Base-by-base conservation (phyloP, 805 yeast genomes). In the Cyberlindnera xylosilytica region DNA sequence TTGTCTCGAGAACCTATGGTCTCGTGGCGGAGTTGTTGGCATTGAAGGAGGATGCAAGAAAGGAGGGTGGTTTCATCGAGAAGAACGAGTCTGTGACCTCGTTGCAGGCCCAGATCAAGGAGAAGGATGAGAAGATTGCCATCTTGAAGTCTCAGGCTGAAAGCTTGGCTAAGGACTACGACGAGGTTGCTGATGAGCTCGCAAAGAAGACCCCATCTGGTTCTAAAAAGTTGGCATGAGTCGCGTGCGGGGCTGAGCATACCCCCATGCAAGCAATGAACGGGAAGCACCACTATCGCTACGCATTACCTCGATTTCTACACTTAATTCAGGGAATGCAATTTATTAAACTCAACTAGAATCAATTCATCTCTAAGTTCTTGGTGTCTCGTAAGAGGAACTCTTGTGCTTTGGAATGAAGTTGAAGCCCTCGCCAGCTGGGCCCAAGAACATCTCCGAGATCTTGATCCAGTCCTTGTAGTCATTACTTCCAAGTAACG, bases 371-470 rank as follows among this genome's bases (percentile, higher is more conserved):
- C 12, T 15, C 15, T 30, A 10, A 23, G 33, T 7, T n/a, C 15
- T 31, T 22, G 46, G 36, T 19, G 44, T 46, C 42, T 71, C 76
- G 56, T 78, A 87, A 3, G 97, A 74, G 54, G 86, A 93, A 65
- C 96, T 87, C 73, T 93, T 93, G 63, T 93, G 99, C 66, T 93
- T 93, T 41, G 99, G 99, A 41, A 75, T 74, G 60, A 89, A 93
- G 39, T 75, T 78, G 65, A 93, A 93, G 32, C 66, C 69, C 2
- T 78, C 83, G 41, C 82, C 79, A 1, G 83, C 86, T 44, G 87
- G 88, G 17, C 99, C 99, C 51, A 91, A 73, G 60, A 91, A 91
- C 95, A 90, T 79, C 63, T 93, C 99, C 15, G 95, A 78, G 52
- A 93, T 78, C 65, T 90, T 93, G 61, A 93, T 86, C 52, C 99